Conservation (phyloP, 805 yeast species). For the Candida stauntonica region DNA sequence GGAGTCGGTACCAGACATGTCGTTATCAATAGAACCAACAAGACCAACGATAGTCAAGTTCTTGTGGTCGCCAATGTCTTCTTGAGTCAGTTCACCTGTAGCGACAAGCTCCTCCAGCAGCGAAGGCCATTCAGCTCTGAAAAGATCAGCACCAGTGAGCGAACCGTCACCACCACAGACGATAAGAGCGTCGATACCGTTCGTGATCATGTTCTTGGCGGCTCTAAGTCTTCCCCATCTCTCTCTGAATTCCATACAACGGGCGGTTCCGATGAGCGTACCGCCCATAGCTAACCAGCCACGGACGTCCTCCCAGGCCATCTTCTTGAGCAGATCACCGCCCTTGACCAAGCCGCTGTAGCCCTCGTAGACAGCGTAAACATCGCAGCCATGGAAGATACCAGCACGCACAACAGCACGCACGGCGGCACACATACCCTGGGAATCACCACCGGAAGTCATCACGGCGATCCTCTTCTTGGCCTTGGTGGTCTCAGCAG, state of each 20-base stretch:
- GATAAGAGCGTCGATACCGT: slow-evolving; percentile 91
- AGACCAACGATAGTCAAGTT: slow-evolving; percentile 85
- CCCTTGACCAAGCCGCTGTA: slow-evolving; percentile 91
- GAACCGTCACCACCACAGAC: slow-evolving; percentile 99
- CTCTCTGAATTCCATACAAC: slow-evolving; percentile 82
- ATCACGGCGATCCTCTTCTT: slow-evolving; percentile 74
- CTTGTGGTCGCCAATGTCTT: slow-evolving; percentile 56
- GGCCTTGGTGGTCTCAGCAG: slow-evolving; percentile 2
- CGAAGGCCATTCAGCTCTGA: slow-evolving; percentile 93
- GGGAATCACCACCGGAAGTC: slow-evolving; percentile 99
- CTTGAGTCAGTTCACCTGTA: slow-evolving; percentile 51
- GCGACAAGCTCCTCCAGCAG: slow-evolving; percentile 67
- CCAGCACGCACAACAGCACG: slow-evolving; percentile 95
- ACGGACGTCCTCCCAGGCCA: slow-evolving; percentile 93
- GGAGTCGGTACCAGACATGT: slow-evolving; percentile 94
- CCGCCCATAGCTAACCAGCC: slow-evolving; percentile 94
- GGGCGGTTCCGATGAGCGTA: slow-evolving; percentile 93
- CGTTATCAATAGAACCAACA: slow-evolving; percentile 97
- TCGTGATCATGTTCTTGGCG: slow-evolving; percentile 75
- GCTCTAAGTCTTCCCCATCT: slow-evolving; percentile 80
- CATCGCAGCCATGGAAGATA: slow-evolving; percentile 81
- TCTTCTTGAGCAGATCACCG: slow-evolving; percentile 68
- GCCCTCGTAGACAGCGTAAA: slow-evolving; percentile 89
- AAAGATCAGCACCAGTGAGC: slow-evolving; percentile 92
- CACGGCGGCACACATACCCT: slow-evolving; percentile 97